phyloP scores from a whole-genome alignment of 192 early-diverging fungal genomes.

The Radiomyces spectabilis region DNA sequence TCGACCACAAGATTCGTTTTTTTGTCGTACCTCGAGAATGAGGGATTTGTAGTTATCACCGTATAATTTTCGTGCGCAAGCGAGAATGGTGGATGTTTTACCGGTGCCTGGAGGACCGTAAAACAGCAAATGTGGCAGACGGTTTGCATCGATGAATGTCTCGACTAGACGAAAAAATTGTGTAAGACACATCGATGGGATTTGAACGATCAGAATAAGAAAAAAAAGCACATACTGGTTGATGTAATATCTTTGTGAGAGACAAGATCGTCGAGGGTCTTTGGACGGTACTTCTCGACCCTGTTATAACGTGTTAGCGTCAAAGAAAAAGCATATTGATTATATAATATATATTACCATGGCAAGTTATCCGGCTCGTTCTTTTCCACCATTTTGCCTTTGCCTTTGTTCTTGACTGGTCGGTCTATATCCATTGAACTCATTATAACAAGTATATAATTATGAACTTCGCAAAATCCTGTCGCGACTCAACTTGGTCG shows the following conservation, averaged over 20 bases:
- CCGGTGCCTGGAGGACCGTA: conserved; percentile 98
- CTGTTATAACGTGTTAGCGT: conserved; percentile 28
- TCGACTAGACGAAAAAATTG: conserved; percentile 43
- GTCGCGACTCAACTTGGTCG: no score
- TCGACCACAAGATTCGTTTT: no score
- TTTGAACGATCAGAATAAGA: background rate
- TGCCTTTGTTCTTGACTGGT: conserved; percentile 26
- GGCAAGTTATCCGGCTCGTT: conserved; percentile 19
- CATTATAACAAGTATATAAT: no score
- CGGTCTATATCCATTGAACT: no score
- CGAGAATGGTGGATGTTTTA: conserved; percentile 94
- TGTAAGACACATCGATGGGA: background rate
- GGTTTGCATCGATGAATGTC: conserved; percentile 85
- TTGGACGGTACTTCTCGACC: conserved; percentile 97
- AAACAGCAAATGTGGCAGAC: conserved; percentile 91
- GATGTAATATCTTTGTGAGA: conserved; percentile 88
- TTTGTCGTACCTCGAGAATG: conserved; percentile 72
- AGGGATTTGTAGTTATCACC: conserved; percentile 76
- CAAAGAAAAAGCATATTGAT: background rate
- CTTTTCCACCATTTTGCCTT: conserved; percentile 9
- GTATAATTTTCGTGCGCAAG: conserved; percentile 85
- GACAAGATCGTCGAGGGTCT: conserved; percentile 83
- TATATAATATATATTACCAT: conserved; percentile 6
- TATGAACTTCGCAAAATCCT: no score
- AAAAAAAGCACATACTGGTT: conserved; percentile 51